These are phyloP conservation scores for Mycena pura DNA, from an alignment of 768 basidiomycete genomes.

Conservation along the genomic window DNA sequence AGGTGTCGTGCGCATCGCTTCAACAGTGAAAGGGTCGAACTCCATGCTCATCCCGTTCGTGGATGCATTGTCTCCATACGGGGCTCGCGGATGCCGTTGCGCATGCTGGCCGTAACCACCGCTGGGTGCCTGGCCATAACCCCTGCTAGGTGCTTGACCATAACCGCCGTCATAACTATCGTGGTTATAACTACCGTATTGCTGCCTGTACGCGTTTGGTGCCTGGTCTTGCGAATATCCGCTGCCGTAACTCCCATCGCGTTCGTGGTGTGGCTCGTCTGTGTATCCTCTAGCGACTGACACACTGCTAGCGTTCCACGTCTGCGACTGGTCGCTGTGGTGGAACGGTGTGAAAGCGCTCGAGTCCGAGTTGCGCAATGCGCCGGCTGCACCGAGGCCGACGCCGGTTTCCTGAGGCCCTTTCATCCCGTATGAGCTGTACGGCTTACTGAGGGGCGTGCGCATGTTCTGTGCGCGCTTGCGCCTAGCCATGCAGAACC, in stretches of 20 bases:
- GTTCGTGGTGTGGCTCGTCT: slow-evolving; percentile 18
- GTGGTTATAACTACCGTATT: too few relatives aligned
- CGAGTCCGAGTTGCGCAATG: slow-evolving; percentile 24
- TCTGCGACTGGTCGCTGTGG: slow-evolving; percentile 15
- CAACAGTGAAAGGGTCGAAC: slow-evolving; percentile 21
- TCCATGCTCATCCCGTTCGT: slow-evolving; percentile 12
- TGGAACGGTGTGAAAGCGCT: slow-evolving; percentile 19
- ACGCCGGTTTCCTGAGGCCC: slow-evolving; percentile 10
- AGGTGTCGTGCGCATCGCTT: slow-evolving; percentile 23
- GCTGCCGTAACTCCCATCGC: slow-evolving; percentile 7
- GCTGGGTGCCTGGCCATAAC: slow-evolving; percentile 5
- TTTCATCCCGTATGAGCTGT: slow-evolving; percentile 18
- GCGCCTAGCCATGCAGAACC: slow-evolving; percentile 17
- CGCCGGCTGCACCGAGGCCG: slow-evolving; percentile 16
- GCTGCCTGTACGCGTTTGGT: neutral
- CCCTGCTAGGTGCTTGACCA: neutral
- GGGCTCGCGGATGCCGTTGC: slow-evolving; percentile 13
- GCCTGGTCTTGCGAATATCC: neutral
- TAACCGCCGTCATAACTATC: too few relatives aligned
- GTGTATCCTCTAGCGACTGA: slow-evolving; percentile 5
- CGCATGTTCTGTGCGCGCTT: slow-evolving; percentile 10
- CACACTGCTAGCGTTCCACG: slow-evolving; percentile 20
- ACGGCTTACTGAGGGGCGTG: slow-evolving; percentile 18
- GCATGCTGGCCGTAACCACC: neutral
- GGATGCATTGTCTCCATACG: slow-evolving; percentile 14